phyloP scores from a whole-genome alignment of 2,329 filamentous ascomycete genomes.

The Neophaeococcomyces mojaviensis region DNA sequence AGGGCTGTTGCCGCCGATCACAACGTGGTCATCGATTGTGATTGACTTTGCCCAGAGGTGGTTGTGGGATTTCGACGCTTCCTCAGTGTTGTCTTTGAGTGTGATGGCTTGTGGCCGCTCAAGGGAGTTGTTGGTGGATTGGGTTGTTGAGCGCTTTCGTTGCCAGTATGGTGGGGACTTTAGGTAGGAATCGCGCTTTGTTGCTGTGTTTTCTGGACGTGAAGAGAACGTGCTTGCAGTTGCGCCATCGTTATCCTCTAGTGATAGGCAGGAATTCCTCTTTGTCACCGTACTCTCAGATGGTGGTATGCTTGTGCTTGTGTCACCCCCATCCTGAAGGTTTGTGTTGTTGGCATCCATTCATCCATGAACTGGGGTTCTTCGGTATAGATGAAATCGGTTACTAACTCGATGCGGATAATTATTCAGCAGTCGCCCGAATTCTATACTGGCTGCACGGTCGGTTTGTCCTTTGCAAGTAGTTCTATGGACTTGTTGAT shows the following conservation, averaged over 20 bases:
- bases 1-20: constrained; percentile 44
- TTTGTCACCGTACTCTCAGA: too few relatives aligned
- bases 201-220: neutral
- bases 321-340: too few relatives aligned
- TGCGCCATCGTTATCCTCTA: neutral
- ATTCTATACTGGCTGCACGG: too few relatives aligned
- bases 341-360: too few relatives aligned
- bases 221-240: neutral
- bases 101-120: constrained; percentile 45
- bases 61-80: constrained; percentile 47
- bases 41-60: constrained; percentile 57
- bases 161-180: constrained; percentile 38
- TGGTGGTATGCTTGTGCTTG: too few relatives aligned
- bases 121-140: constrained; percentile 33
- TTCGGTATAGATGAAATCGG: too few relatives aligned
- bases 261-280: neutral
- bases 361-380: too few relatives aligned
- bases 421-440: too few relatives aligned
- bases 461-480: too few relatives aligned
- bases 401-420: too few relatives aligned
- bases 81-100: constrained; percentile 58
- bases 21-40: constrained; percentile 53
- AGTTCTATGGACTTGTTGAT: too few relatives aligned
- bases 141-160: constrained; percentile 35
- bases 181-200: constrained; percentile 1